Conservation (phyloP, 2,329 filamentous ascomycete genomes). For the Salinomyces thailandicus region DNA sequence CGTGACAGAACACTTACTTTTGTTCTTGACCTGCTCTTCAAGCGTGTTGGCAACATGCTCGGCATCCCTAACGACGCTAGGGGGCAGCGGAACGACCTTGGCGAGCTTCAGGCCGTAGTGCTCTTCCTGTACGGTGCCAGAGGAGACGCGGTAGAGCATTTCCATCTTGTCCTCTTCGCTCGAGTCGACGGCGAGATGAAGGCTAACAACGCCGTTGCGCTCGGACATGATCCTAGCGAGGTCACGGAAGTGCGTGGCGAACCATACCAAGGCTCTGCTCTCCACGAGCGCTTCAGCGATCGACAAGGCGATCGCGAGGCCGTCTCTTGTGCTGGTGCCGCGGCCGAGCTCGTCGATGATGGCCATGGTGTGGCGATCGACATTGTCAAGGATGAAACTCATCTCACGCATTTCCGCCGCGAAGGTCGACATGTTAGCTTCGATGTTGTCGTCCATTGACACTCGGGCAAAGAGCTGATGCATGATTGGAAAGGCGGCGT, state of each 20-base stretch:
- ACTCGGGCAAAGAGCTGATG: conserved; percentile 79
- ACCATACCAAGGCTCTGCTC: conserved; percentile 71
- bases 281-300: conserved; percentile 81
- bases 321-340: conserved; percentile 81
- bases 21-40: conserved; percentile 48
- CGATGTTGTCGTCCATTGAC: conserved; percentile 76
- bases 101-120: conserved; percentile 83
- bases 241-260: conserved; percentile 85
- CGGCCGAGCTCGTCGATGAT: conserved; percentile 89
- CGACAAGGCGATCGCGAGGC: conserved; percentile 77
- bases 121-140: conserved; percentile 58
- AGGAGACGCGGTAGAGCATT: conserved; percentile 77
- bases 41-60: conserved; percentile 55
- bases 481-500: conserved; percentile 69
- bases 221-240: conserved; percentile 65
- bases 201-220: conserved; percentile 66
- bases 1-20: conserved; percentile 45
- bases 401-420: conserved; percentile 93
- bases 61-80: conserved; percentile 56
- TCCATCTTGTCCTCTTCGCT: conserved; percentile 53
- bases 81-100: conserved; percentile 61
- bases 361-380: conserved; percentile 52
- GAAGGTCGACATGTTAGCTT: conserved; percentile 88
- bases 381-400: conserved; percentile 80
- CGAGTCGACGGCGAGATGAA: conserved; percentile 64